Evolutionary conservation across 176 grass and related monocot genomes (phyloP).

Genomic region (Aegilops bicornis): DNA sequence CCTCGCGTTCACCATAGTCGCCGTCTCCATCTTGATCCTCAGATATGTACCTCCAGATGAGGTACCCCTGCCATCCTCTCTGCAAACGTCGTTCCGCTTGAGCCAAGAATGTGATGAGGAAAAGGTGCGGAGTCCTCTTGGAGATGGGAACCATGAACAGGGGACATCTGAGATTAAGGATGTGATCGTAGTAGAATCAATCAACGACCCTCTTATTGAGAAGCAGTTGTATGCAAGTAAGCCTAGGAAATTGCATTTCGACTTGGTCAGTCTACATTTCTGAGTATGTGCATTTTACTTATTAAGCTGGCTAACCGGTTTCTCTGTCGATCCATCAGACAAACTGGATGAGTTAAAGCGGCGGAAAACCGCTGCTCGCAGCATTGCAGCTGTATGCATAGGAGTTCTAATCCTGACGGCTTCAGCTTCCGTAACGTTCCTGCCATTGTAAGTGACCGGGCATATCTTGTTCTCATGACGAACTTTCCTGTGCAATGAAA

Average conservation of each 20-base stretch:
- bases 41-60: constrained; percentile 85
- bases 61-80: constrained; percentile 81
- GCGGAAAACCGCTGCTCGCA: constrained; percentile 57
- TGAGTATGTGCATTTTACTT: constrained; percentile 1
- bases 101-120: constrained; percentile 64
- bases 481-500: background rate
- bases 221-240: constrained; percentile 68
- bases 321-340: constrained; percentile 32
- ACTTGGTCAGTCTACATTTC: constrained; percentile 12
- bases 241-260: background rate
- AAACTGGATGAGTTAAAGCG: constrained; percentile 60
- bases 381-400: constrained; percentile 69
- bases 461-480: too few species aligned
- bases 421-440: constrained; percentile 64
- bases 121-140: constrained; percentile 29
- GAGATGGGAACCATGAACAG: constrained; percentile 26
- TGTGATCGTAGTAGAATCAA: constrained; percentile 46
- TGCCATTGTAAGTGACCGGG: constrained; percentile 62
- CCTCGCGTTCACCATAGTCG: constrained; percentile 75
- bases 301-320: background rate
- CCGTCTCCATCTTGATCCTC: constrained; percentile 87
- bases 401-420: constrained; percentile 71
- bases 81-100: constrained; percentile 70
- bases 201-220: constrained; percentile 48
- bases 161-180: constrained; percentile 46